Base-by-base conservation (phyloP, 2,329 filamentous ascomycete species). In the Talaromyces sp. region DNA sequence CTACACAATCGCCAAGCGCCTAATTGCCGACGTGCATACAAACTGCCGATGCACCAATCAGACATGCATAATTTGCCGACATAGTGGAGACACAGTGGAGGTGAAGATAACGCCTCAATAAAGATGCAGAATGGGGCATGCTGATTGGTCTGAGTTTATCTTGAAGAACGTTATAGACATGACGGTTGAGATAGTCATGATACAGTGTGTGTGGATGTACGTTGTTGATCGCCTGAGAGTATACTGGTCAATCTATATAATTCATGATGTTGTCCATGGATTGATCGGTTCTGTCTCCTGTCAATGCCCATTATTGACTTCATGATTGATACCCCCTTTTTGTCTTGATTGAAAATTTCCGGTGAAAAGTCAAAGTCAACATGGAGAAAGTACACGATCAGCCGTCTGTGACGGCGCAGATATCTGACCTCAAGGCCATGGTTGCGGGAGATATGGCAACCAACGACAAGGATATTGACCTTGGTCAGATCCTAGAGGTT, bases 21-120 rank as follows among this genome's bases (percentile, higher is more conserved):
- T 49, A 58, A 64, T 64, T 58, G 61, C 51, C 61, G 61, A 64
- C 38, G 27, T 58, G 51, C 61, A 64, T 58, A 17, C 17, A 34
- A 38, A 27, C 13, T 58, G 51, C 61, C 61, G 61, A 64, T 34
- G n/a, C 1, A 22, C 53, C 61, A 64, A 64, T 64, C 1, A 56
- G 1, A 36, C 3, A 1, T n/a, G 4, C 5, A 36, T 15, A 36
- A 27, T n/a, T 15, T 64, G 61, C 61, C 61, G 61, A 64, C 5
- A 15, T 5, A 49, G 13, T 31, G 51, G 49, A 8, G 47, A n/a
- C 1, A 36, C 7, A 58, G 27, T 13, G 61, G 51, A 8, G 22
- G 2, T 3, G 13, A 13, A 56, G 61, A 58, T 56, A 63, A 10
- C 7, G 53, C 13, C 2, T 34, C 6, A 7, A 64, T 25, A n/a